Conservation (phyloP, 1,284 basidiomycete genomes). For the Omphalotus olearius region DNA sequence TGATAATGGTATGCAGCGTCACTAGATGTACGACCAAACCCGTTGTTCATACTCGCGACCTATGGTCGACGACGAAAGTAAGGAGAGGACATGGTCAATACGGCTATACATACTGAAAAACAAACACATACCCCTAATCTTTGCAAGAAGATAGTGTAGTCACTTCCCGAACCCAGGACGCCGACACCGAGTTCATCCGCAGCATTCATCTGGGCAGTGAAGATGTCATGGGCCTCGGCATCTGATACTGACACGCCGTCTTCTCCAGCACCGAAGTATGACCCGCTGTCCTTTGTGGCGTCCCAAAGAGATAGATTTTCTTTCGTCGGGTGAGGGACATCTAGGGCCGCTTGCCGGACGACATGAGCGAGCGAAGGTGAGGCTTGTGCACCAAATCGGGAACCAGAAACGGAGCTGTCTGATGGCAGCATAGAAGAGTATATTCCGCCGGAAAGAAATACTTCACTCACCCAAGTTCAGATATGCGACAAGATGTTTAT, state of each 20-base stretch:
- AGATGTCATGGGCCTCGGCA: slow-evolving; percentile 9
- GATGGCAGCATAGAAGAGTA: slow-evolving; percentile 11
- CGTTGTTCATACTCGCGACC: slow-evolving; percentile 51
- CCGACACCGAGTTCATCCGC: slow-evolving; percentile 22
- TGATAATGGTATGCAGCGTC: slow-evolving; percentile 78
- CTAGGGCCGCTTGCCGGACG: slow-evolving; percentile 51
- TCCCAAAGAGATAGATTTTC: slow-evolving; percentile 42
- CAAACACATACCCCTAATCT: slow-evolving; percentile 38
- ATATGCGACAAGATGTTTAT: slow-evolving; percentile 70
- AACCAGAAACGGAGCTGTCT: slow-evolving; percentile 64
- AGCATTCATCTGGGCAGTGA: neutral
- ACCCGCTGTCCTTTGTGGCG: slow-evolving; percentile 38
- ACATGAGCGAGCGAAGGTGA: slow-evolving; percentile 73
- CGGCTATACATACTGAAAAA: neutral
- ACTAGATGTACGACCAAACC: slow-evolving; percentile 40
- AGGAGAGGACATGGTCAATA: neutral
- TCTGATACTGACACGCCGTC: slow-evolving; percentile 1
- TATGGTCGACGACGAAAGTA: slow-evolving; percentile 16
- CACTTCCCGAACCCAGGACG: slow-evolving; percentile 57
- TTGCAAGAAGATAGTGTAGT: slow-evolving; percentile 72
- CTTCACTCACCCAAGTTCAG: slow-evolving; percentile 58
- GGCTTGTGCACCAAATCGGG: slow-evolving; percentile 43
- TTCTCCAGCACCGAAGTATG: slow-evolving; percentile 27
- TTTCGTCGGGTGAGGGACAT: slow-evolving; percentile 51
- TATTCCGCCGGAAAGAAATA: neutral